A percentile compares a stretch with the other conserved stretches of the same genome.
These are phyloP conservation scores for Cystofilobasidium bisporidii DNA, from an alignment of 768 basidiomycete species.

Conservation along the genomic window DNA sequence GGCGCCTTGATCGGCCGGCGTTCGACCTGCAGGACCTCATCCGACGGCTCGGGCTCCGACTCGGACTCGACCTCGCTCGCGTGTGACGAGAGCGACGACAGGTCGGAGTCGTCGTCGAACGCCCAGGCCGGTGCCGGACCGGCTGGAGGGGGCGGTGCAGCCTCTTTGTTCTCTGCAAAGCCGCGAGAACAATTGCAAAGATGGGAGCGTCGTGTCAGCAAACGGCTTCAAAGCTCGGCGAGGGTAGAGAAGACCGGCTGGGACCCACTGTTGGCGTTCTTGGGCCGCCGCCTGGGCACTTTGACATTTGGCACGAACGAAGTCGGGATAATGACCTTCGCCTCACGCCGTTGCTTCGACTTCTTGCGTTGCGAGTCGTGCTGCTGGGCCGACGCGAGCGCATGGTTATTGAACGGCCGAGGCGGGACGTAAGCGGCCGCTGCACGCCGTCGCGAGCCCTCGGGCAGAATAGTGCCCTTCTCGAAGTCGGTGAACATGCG, in stretches of 20 bases:
- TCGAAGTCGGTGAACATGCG: constrained; percentile 75
- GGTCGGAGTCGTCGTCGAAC: not conserved
- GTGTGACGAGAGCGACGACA: not conserved
- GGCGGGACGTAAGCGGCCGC: constrained; percentile 41
- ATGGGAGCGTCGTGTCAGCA: no score
- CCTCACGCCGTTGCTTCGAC: not conserved
- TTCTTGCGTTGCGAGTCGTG: constrained; percentile 6
- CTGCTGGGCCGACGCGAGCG: constrained; percentile 32
- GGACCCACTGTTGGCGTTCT: constrained; percentile 2
- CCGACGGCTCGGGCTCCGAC: constrained; percentile 1
- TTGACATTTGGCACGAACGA: constrained; percentile 26
- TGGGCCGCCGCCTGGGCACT: constrained; percentile 23
- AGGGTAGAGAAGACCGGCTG: no score
- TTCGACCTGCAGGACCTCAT: not conserved
- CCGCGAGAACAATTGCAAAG: no score
- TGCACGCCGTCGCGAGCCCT: constrained; percentile 59
- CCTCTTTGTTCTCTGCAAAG: not conserved
- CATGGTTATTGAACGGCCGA: constrained; percentile 45
- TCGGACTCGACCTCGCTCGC: not conserved
- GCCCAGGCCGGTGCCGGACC: not conserved
- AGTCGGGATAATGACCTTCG: constrained; percentile 27
- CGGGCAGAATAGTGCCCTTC: constrained; percentile 74
- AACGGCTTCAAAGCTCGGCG: not conserved
- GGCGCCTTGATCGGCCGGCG: not conserved
- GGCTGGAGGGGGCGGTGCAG: not conserved